Base-by-base conservation (phyloP, 1,139 yeast species). In the Petasospora rhodanensis region DNA sequence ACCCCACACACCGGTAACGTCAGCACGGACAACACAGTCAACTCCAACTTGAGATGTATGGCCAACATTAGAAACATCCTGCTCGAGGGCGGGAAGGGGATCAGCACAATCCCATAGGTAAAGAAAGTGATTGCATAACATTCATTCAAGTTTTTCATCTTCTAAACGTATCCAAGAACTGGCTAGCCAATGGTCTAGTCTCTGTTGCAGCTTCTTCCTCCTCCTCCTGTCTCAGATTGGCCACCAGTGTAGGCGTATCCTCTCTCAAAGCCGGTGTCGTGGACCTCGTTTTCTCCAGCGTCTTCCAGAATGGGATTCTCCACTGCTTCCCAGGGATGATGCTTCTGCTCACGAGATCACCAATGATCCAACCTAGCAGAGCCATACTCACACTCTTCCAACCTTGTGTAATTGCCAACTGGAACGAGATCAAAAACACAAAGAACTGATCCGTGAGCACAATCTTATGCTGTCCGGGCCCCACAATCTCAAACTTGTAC, bases 1-100 rank as follows among this genome's bases (percentile, higher is more conserved):
- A 72, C 85, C 12, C 95, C 95, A 8, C 95, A 84, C 55, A 56
- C 80, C 22, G 95, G 89, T 0, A 47, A 45, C 21, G 37, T 49
- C 13, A 39, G 47, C 9, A 38, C 43, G 14, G 51, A 49, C 28
- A 46, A 45, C 28, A 37, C 40, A 3, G 37, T 41, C 12, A 35
- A 40, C 18, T 30, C 50, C 14, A 45, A 42, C 29, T 29, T 46
- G 11, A 41, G 46, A 31, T 43, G 47, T 18, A 47, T 49, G 42
- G 35, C 38, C 5, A 49, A 49, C 22, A 41, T 49, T 29, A 41
- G 28, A 12, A 40, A 48, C 18, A 45, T 48, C 2, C 26, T 49
- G 9, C 14, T 45, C 4, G 48, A 46, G 10, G 44, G 44, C 15
- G 52, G 52, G 1, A 28, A 37, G 17, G 46, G 51, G 6, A 18